phyloP scores from a whole-genome alignment of 2,329 filamentous ascomycete species.

The Dactylellina cionopaga region DNA sequence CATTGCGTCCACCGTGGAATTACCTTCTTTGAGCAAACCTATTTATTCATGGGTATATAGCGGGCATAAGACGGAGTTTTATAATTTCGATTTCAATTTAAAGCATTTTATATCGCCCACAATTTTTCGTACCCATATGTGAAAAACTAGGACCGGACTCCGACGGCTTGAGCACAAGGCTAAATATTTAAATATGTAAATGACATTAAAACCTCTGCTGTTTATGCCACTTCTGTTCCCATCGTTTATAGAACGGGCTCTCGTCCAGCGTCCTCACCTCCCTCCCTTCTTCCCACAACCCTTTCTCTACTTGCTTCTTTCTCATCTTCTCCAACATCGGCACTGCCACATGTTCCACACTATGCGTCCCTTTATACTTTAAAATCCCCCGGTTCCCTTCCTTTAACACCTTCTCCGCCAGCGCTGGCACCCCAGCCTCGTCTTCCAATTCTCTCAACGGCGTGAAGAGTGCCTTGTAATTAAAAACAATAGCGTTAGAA shows the following conservation, averaged over 20 bases:
- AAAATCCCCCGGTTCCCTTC: slow-evolving; percentile 77
- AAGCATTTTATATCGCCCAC: too few species aligned
- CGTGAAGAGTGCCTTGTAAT: slow-evolving; percentile 88
- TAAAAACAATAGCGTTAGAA: slow-evolving; percentile 80
- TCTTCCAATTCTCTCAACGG: slow-evolving; percentile 74
- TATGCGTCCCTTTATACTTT: slow-evolving; percentile 84
- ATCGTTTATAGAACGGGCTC: slow-evolving; percentile 78
- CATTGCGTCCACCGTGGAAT: too few species aligned
- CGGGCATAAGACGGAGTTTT: slow-evolving; percentile 9
- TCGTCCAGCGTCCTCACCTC: slow-evolving; percentile 76
- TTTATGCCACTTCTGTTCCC: slow-evolving; percentile 77
- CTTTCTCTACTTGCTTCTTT: slow-evolving; percentile 72
- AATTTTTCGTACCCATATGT: too few species aligned
- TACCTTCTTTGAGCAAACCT: too few species aligned
- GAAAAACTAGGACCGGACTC: too few species aligned
- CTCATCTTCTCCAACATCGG: slow-evolving; percentile 73
- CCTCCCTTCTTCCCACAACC: slow-evolving; percentile 72
- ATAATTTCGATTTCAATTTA: too few species aligned
- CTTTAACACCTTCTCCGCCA: slow-evolving; percentile 74
- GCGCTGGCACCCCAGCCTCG: slow-evolving; percentile 76
- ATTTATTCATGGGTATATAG: slow-evolving; percentile 5
- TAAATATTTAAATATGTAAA: too few species aligned
- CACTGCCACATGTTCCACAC: slow-evolving; percentile 77
- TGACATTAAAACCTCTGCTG: slow-evolving; percentile 74
- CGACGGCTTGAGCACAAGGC: too few species aligned